Evolutionary conservation across 2,329 filamentous ascomycete genomes (phyloP), one percentile per base, ranked within the genome.

Genomic region (Knufia fluminis): DNA sequence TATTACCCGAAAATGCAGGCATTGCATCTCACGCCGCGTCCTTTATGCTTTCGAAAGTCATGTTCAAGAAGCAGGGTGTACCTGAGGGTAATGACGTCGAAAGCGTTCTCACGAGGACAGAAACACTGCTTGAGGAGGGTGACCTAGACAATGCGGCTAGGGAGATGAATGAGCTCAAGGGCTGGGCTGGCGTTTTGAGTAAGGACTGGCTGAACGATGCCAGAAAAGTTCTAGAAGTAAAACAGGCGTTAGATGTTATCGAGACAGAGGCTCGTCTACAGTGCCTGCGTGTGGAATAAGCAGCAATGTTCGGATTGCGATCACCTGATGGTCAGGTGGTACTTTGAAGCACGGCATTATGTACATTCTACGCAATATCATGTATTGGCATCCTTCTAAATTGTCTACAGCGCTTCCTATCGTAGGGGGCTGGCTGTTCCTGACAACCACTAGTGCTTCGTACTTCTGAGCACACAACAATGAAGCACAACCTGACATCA

Each of bases 201-300:
- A 82, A 85, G 62, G 92, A 98, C 68, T 98, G 92, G 92, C 70
- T 98, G 59, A 78, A 77, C 46, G 92, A 98, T 74, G 86, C 89
- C 54, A 81, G 92, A 65, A 85, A 89, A 71, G 87, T 94, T 57
- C 74, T 98, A 62, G 92, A 98, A 72, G 92, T 97, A 57, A 83
- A 86, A 70, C 92, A 98, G 72, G 92, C 92, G 62, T 76, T 98
- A 61, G 92, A 98, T 69, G 92, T 95, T 51, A 94, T 95, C 70
- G 82, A 88, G 59, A 86, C 89, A 3, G 89, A 96, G 72, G 90
- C 90, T 35, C 79, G 90, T 60, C 73, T 96, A 60, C 86, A 92
- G 71, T 94, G 86, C 69, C 71, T 96, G 67, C 80, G 86, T 63
- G 80, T 94, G 54, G 86, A 94, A 64, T 92, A 58, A 22, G n/a